Evolutionary conservation across 257 asterid genomes (phyloP), one percentile per base, ranked within the genome.

Genomic region (Solanum sejunctum): DNA sequence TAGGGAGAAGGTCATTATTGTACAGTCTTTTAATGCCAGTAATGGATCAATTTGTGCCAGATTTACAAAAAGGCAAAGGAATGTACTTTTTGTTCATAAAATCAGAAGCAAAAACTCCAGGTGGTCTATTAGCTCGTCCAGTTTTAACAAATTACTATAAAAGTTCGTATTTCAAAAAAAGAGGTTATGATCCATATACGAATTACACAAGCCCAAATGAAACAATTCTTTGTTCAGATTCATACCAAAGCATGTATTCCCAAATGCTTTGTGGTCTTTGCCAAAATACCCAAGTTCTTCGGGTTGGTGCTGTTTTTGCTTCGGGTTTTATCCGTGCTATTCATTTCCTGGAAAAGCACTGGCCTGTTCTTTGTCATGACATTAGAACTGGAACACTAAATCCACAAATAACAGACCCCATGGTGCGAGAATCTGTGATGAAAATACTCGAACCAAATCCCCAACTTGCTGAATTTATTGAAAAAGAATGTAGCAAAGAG

Each of bases 231-330:
- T 89, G 92, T 82, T n/a, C 49, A 20, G 92, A 89, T 23, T 83
- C 92, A 1, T 86, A 52, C 87, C 92, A 89, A 58, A 89, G 92
- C 86, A 89, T 89, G 92, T 88, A 89, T 43, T 85, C 92, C 1
- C 92, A 89, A 56, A 88, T 89, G 89, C 89, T 89, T 17, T 89
- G 92, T 15, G 90, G 92, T 77, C 89, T 89, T 58, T 80, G 87
- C 58, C 87, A 88, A 86, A 87, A 88, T 13, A 36, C 85, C 16
- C 36, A 89, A 21, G 92, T 89, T 77, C 83, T 89, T 6, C 83
- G 92, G 0, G 89, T 90, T 55, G 92, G 92, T 5, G 92, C 92
- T 2, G 91, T 90, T 39, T 90, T 90, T 26, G 92, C 91, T 55
- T 88, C 92, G 17, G 92, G 91, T 26, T 90, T 90, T 64, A 87